phyloP scores from a whole-genome alignment of 2,329 filamentous ascomycete species.

The Hypoxylon sp. region DNA sequence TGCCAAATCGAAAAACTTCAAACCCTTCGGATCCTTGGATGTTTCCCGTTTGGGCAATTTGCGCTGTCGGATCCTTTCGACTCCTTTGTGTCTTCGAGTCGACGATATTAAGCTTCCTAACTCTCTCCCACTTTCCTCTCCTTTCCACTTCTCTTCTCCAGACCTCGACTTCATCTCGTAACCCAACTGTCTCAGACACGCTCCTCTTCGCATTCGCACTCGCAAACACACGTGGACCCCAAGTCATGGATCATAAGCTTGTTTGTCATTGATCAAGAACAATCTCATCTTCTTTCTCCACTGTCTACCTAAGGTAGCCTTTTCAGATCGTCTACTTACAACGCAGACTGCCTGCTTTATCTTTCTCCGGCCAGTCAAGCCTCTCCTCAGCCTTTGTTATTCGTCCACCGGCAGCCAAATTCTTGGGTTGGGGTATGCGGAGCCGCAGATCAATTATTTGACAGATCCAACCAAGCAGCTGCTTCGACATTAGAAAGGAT shows the following conservation, averaged over 20 bases:
- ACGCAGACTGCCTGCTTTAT: neutral
- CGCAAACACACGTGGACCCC: constrained; percentile 6
- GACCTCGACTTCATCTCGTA: constrained; percentile 14
- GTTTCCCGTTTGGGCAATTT: constrained; percentile 23
- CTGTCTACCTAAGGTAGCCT: neutral
- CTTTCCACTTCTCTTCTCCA: neutral
- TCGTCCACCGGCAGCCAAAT: constrained; percentile 6
- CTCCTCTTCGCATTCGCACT: neutral
- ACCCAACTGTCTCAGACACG: neutral
- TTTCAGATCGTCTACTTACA: neutral
- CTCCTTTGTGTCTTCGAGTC: constrained; percentile 28
- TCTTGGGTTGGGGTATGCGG: constrained; percentile 16
- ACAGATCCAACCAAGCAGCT: constrained; percentile 13
- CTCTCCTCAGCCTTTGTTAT: constrained; percentile 13
- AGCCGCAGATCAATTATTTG: constrained; percentile 14
- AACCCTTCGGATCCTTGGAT: constrained; percentile 10
- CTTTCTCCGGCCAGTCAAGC: constrained; percentile 4
- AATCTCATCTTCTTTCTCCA: neutral
- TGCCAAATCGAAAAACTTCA: too few relatives aligned
- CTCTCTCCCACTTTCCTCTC: constrained; percentile 13
- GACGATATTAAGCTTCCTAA: constrained; percentile 31
- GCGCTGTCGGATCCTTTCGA: constrained; percentile 20
- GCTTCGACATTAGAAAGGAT: constrained; percentile 25
- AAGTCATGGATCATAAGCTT: constrained; percentile 18
- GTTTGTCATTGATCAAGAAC: neutral